Conservation (phyloP, 495 filamentous ascomycete genomes). For the Chaetomidium leptoderma region DNA sequence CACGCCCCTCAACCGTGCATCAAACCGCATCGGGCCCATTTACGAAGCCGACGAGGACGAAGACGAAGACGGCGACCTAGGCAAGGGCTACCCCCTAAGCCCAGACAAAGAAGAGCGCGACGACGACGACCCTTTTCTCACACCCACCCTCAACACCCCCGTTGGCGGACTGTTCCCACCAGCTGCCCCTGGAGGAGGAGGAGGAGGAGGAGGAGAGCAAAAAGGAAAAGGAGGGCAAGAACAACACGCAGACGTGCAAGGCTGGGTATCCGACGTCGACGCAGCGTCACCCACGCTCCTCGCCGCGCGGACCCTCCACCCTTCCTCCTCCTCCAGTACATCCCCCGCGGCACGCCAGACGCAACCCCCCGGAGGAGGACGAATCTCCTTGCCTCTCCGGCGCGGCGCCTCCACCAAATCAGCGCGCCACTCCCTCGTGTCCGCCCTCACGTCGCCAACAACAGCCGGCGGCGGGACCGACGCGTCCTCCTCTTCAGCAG, state of each 20-base stretch:
- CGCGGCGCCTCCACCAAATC: constrained; percentile 18
- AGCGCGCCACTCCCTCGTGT: background rate
- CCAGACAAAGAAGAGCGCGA: constrained; percentile 22
- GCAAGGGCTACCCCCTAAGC: constrained; percentile 6
- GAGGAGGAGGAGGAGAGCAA: background rate
- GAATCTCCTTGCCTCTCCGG: constrained; percentile 18
- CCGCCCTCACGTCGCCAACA: too few relatives aligned
- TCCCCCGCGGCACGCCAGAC: background rate
- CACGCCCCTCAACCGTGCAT: constrained; percentile 11
- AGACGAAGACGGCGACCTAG: constrained; percentile 24
- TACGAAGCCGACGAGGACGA: constrained; percentile 67
- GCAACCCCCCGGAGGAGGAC: background rate
- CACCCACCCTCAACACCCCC: constrained; percentile 28
- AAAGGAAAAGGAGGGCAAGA: constrained; percentile 11
- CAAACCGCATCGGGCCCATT: constrained; percentile 50
- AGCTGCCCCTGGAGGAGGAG: background rate
- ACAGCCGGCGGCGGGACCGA: too few relatives aligned
- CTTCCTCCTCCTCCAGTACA: background rate
- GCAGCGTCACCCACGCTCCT: constrained; percentile 26
- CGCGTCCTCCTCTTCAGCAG: background rate
- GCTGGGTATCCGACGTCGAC: constrained; percentile 59
- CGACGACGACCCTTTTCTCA: constrained; percentile 43
- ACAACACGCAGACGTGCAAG: constrained; percentile 52
- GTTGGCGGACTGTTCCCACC: constrained; percentile 19
- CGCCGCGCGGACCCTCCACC: constrained; percentile 19